Conservation (phyloP, 2,329 filamentous ascomycete species). For the Pezizomycotina sp. region DNA sequence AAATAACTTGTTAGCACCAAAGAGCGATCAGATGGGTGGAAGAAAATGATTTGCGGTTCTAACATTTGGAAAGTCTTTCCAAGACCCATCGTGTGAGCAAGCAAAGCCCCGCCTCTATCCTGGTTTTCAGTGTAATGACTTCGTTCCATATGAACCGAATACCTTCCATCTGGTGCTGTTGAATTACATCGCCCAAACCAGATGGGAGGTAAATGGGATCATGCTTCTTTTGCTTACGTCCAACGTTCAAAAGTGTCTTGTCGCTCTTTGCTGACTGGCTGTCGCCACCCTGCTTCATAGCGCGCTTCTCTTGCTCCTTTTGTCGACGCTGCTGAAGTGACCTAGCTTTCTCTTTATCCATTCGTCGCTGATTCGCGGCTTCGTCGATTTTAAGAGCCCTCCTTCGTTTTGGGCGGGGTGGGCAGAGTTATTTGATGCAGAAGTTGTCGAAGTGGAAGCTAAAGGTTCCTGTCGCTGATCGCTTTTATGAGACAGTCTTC, state of each 20-base stretch:
- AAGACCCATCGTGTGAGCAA: constrained; percentile 52
- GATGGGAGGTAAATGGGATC: constrained; percentile 20
- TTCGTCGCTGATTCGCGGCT: background rate
- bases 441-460: too few species aligned
- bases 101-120: constrained; percentile 21
- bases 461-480: background rate
- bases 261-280: background rate
- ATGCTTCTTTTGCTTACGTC: constrained; percentile 17
- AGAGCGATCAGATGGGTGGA: background rate
- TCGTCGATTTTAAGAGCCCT: background rate
- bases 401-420: background rate
- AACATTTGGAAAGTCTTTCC: constrained; percentile 82
- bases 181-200: constrained; percentile 32
- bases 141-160: constrained; percentile 83
- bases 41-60: constrained; percentile 26
- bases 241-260: constrained; percentile 19
- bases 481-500: constrained; percentile 1
- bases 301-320: background rate
- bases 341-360: too few species aligned
- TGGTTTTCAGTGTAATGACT: constrained; percentile 37
- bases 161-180: constrained; percentile 64
- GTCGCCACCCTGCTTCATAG: background rate
- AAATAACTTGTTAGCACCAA: constrained; percentile 3
- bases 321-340: constrained; percentile 2
- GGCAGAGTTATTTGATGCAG: background rate